These are phyloP conservation scores for Pelomyxa schiedti DNA, from an alignment of 78 protist genomes.

Conservation along the genomic window DNA sequence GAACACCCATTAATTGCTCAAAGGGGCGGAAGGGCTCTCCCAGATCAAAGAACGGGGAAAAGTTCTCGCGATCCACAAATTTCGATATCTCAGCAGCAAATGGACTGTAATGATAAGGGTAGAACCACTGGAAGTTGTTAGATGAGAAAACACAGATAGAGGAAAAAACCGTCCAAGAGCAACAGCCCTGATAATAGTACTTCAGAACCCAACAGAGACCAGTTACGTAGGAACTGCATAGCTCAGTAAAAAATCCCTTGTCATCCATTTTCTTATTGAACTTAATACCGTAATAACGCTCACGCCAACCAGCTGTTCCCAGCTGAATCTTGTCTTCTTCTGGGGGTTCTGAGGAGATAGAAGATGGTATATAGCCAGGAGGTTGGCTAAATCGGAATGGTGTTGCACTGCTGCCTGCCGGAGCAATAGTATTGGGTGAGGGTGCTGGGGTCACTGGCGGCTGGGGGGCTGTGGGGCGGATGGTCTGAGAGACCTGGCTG, in stretches of 20 bases:
- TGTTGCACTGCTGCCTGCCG: no score
- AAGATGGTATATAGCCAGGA: no score
- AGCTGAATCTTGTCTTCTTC: slow-evolving; percentile 26
- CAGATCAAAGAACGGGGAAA: background rate
- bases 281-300: slow-evolving; percentile 73
- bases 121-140: slow-evolving; percentile 92
- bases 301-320: slow-evolving; percentile 77
- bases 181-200: slow-evolving; percentile 91
- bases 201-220: slow-evolving; percentile 92
- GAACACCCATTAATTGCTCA: slow-evolving; percentile 91
- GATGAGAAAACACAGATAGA: no score
- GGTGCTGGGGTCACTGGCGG: no score
- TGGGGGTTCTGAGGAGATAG: no score
- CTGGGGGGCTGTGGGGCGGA: background rate
- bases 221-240: slow-evolving; percentile 53
- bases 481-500: background rate
- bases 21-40: slow-evolving; percentile 83
- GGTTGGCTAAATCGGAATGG: no score
- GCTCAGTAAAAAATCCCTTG: slow-evolving; percentile 9
- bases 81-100: slow-evolving; percentile 53
- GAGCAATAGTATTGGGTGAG: no score
- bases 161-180: no score
- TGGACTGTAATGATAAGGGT: slow-evolving; percentile 95
- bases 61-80: background rate
- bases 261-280: slow-evolving; percentile 13